Evolutionary conservation across 2,329 filamentous ascomycete genomes (phyloP).

Genomic region (Juglanconis sp.): DNA sequence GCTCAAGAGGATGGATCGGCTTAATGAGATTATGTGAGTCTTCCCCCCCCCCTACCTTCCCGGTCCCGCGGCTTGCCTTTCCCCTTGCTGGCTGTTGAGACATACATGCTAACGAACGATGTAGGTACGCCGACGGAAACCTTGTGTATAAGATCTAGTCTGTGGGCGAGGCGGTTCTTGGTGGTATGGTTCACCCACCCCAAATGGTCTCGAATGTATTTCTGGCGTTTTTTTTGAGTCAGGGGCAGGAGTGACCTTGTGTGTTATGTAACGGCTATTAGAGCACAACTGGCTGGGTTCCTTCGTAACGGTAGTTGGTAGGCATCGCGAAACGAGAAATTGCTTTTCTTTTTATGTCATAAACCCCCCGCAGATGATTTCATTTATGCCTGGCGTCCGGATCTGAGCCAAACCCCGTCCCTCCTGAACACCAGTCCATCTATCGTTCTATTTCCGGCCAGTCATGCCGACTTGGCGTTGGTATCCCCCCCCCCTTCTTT

Average conservation of each 20-base stretch:
- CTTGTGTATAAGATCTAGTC: slow-evolving; percentile 67
- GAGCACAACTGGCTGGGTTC: not conserved
- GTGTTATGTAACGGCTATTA: not conserved
- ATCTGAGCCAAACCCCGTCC: not conserved
- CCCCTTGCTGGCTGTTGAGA: not conserved
- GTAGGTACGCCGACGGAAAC: slow-evolving; percentile 58
- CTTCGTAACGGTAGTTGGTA: not conserved
- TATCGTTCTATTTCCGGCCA: not conserved
- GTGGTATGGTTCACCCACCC: not conserved
- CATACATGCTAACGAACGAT: slow-evolving; percentile 16
- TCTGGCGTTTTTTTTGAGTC: not conserved
- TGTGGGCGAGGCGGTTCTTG: not conserved
- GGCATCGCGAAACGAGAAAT: not conserved
- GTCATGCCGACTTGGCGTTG: not conserved
- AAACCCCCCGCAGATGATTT: not conserved
- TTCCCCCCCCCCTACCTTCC: not conserved
- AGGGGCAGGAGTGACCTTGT: not conserved
- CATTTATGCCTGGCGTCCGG: not conserved
- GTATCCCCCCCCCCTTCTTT: not conserved
- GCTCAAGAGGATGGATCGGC: slow-evolving; percentile 73
- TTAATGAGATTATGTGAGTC: slow-evolving; percentile 90
- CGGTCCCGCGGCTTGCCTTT: not conserved
- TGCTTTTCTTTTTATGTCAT: not conserved
- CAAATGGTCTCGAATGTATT: not conserved
- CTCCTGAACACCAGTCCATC: not conserved